A percentile compares a stretch with the other conserved stretches of the same genome.
Conservation (phyloP, 2,329 filamentous ascomycete species). For the Zymoseptoria brevis region DNA sequence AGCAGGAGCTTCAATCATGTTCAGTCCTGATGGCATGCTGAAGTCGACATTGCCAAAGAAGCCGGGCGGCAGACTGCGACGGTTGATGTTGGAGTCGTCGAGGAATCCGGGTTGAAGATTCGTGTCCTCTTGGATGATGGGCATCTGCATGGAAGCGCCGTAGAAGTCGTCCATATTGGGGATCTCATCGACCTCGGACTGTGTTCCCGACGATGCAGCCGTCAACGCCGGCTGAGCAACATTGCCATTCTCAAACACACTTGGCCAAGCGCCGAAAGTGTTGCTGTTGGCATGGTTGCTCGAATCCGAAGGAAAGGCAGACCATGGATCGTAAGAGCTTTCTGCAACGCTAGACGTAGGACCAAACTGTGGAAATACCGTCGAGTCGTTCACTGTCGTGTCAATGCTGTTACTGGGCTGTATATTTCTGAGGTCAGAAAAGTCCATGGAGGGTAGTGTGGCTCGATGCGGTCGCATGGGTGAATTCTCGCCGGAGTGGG, state of each 20-base stretch:
- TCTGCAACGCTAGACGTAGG: slow-evolving; percentile 24
- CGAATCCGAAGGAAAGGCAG: slow-evolving; percentile 22
- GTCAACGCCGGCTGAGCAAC: slow-evolving; percentile 31
- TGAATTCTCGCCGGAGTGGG: slow-evolving; percentile 28
- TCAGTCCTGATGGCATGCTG: slow-evolving; percentile 9
- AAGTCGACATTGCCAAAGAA: slow-evolving; percentile 25
- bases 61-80: slow-evolving; percentile 26
- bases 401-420: slow-evolving; percentile 20
- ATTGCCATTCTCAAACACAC: slow-evolving; percentile 16
- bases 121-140: slow-evolving; percentile 24
- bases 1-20: slow-evolving; percentile 17
- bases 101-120: slow-evolving; percentile 6
- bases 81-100: slow-evolving; percentile 17
- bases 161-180: slow-evolving; percentile 28
- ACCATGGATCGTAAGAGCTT: slow-evolving; percentile 25
- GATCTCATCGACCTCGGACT: slow-evolving; percentile 32
- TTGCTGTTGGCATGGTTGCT: slow-evolving; percentile 24
- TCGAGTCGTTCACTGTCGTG: slow-evolving; percentile 18
- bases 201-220: slow-evolving; percentile 32
- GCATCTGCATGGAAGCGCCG: slow-evolving; percentile 20
- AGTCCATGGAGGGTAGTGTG: slow-evolving; percentile 19
- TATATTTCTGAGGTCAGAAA: slow-evolving; percentile 17
- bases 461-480: slow-evolving; percentile 14
- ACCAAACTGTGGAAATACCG: slow-evolving; percentile 13
- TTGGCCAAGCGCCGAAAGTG: slow-evolving; percentile 28